Evolutionary conservation across 2,329 filamentous ascomycete genomes (phyloP).

Genomic region (Bipolaris oryzae): DNA sequence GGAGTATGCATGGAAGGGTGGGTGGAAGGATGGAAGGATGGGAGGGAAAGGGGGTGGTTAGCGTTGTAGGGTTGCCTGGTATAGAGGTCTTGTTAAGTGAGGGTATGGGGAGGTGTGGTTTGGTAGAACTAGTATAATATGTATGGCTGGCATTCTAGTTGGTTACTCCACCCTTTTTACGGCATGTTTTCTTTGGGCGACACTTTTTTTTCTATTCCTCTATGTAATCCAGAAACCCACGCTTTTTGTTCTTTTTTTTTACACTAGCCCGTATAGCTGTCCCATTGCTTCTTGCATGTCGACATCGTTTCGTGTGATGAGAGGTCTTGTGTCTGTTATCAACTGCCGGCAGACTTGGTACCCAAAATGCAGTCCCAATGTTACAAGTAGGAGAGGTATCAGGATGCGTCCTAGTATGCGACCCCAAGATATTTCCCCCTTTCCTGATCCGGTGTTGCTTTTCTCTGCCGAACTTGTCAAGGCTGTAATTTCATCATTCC

Average conservation of each 20-base stretch:
- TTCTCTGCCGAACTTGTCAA: neutral
- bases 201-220: too few relatives aligned
- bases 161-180: too few relatives aligned
- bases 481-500: neutral
- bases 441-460: neutral
- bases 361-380: constrained; percentile 14
- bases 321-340: neutral
- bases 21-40: neutral
- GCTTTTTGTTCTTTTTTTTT: too few relatives aligned
- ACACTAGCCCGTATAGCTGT: constrained; percentile 10
- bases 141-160: too few relatives aligned
- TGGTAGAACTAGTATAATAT: too few relatives aligned
- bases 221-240: too few relatives aligned
- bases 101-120: too few relatives aligned
- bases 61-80: too few relatives aligned
- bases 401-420: constrained; percentile 16
- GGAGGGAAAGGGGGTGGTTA: too few relatives aligned
- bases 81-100: too few relatives aligned
- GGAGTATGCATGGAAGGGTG: neutral
- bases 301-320: constrained; percentile 7
- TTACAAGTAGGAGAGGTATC: constrained; percentile 13
- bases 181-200: too few relatives aligned
- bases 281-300: constrained; percentile 14
- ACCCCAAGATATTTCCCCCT: constrained; percentile 11
- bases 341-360: neutral